These are phyloP conservation scores for Tuber microsphaerosporum DNA, from an alignment of 495 filamentous ascomycete genomes.

Conservation along the genomic window DNA sequence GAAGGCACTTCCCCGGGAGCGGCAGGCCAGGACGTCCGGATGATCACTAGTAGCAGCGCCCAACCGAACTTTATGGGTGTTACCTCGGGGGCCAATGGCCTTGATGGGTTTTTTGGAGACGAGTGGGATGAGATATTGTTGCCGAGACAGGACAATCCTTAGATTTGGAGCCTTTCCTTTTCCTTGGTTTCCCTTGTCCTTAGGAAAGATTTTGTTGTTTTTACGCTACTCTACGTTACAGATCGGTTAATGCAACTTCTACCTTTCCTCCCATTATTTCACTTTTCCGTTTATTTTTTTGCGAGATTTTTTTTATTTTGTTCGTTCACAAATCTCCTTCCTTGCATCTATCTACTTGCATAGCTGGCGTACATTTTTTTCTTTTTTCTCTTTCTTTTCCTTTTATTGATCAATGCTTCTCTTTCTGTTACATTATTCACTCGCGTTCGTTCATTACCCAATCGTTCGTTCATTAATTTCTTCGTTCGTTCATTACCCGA, in stretches of 20 bases:
- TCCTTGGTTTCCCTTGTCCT: constrained; percentile 13
- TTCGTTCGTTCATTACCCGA: not conserved
- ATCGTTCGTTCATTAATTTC: not conserved
- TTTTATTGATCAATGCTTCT: constrained; percentile 16
- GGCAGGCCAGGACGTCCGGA: not conserved
- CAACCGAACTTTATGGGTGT: constrained; percentile 26
- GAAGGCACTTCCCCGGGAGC: not conserved
- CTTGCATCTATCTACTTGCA: not conserved
- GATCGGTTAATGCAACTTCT: constrained; percentile 1
- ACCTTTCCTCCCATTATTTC: not conserved
- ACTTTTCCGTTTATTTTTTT: not conserved
- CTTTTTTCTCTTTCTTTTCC: constrained; percentile 5
- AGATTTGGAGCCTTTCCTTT: constrained; percentile 19
- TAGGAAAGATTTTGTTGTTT: not conserved
- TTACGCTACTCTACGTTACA: not conserved
- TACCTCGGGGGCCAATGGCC: constrained; percentile 21
- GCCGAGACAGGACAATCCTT: constrained; percentile 7
- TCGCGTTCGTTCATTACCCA: not conserved
- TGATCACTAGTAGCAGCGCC: constrained; percentile 13
- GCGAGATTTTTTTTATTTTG: constrained; percentile 5
- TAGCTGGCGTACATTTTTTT: constrained; percentile 7
- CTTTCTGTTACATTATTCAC: not conserved
- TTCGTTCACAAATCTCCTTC: constrained; percentile 9
- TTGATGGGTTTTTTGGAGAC: constrained; percentile 38
- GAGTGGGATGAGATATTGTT: constrained; percentile 37